These are phyloP conservation scores for Phytophthora fragariaefolia DNA, from an alignment of 352 stramenopile genomes.

Conservation along the genomic window DNA sequence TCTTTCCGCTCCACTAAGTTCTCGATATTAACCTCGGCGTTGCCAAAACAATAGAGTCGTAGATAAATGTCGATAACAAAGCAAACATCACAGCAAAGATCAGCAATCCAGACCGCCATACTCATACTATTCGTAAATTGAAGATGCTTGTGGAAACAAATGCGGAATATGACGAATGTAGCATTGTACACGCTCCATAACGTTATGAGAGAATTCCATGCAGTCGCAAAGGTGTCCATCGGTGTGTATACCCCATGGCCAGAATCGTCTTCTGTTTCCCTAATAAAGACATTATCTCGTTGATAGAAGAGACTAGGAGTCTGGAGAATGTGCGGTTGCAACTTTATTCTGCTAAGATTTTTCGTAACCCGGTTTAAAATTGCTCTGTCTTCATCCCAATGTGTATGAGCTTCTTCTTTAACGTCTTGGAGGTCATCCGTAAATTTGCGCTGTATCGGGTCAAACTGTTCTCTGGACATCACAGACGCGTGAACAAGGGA, in stretches of 20 bases:
- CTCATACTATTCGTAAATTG: conserved; percentile 13
- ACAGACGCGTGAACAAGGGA: conserved; percentile 53
- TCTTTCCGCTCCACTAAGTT: conserved; percentile 52
- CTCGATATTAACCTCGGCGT: conserved; percentile 37
- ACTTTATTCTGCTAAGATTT: conserved; percentile 51
- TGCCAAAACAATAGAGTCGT: conserved; percentile 71
- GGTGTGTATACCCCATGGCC: conserved; percentile 19
- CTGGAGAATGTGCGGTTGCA: conserved; percentile 51
- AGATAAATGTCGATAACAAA: conserved; percentile 57
- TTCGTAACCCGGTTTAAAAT: conserved; percentile 35
- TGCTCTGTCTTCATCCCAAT: conserved; percentile 45
- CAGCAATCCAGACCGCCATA: conserved; percentile 23
- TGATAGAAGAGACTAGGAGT: conserved; percentile 60
- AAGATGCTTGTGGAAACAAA: conserved; percentile 54
- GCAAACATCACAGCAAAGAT: conserved; percentile 45
- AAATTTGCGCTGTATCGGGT: conserved; percentile 59
- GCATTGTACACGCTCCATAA: conserved; percentile 65
- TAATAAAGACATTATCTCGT: conserved; percentile 28
- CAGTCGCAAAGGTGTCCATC: conserved; percentile 13
- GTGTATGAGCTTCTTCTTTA: conserved; percentile 35
- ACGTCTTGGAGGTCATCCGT: conserved; percentile 54
- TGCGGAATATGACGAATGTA: conserved; percentile 65
- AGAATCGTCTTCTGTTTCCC: conserved; percentile 5
- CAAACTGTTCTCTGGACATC: conserved; percentile 66
- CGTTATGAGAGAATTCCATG: conserved; percentile 56